A percentile compares a stretch with the other conserved stretches of the same genome.
Conservation (phyloP, 2,329 filamentous ascomycete genomes). For the Hortaea sp. region DNA sequence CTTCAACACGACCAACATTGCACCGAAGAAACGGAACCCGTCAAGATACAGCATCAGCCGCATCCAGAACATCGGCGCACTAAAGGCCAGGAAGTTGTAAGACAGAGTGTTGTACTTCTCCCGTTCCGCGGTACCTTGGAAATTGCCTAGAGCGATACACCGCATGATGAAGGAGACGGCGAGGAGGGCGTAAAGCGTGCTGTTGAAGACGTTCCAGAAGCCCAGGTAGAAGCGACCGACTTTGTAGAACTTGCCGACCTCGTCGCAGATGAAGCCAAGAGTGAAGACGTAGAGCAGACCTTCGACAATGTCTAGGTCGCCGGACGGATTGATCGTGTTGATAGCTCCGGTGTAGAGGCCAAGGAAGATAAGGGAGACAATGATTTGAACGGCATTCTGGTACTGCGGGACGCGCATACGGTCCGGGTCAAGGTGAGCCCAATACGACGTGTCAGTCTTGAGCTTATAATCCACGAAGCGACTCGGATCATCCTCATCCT, state of each 20-base stretch:
- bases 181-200: conserved; percentile 67
- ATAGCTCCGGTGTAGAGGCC: conserved; percentile 81
- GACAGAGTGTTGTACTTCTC: conserved; percentile 63
- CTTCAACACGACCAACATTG: conserved; percentile 94
- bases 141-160: conserved; percentile 64
- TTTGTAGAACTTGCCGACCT: conserved; percentile 83
- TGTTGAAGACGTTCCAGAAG: conserved; percentile 94
- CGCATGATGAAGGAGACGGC: conserved; percentile 69
- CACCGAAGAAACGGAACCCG: conserved; percentile 88
- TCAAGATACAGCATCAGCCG: conserved; percentile 87
- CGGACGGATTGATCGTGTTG: conserved; percentile 76
- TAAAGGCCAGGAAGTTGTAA: conserved; percentile 91
- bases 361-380: conserved; percentile 75
- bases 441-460: conserved; percentile 67
- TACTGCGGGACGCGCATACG: conserved; percentile 88
- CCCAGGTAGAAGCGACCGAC: conserved; percentile 82
- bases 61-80: conserved; percentile 94
- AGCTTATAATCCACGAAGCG: conserved; percentile 80
- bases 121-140: conserved; percentile 35
- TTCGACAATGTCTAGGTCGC: conserved; percentile 77
- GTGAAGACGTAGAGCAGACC: conserved; percentile 84
- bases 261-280: conserved; percentile 80
- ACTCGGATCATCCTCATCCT: conserved; percentile 84
- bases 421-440: conserved; percentile 81
- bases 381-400: conserved; percentile 80